Percentiles rank a stretch among this genome's conserved stretches.
Evolutionary conservation across 148 eudicot genomes (phyloP).

Genomic region (Silene conica): DNA sequence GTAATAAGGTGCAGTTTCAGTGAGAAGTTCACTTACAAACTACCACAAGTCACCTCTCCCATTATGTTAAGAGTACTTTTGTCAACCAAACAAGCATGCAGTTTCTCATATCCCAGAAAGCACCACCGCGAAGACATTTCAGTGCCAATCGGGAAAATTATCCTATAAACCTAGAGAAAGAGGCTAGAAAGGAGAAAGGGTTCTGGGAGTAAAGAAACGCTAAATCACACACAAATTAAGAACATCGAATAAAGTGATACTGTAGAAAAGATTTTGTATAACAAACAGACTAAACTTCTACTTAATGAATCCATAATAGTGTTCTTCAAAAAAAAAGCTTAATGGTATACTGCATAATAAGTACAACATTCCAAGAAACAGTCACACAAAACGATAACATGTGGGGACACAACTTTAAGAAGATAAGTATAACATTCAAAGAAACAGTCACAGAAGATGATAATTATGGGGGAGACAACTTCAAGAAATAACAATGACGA

Average conservation of each 20-base stretch:
- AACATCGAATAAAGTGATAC: neutral
- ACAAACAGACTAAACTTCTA: neutral
- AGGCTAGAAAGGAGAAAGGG: neutral
- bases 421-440: neutral
- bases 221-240: neutral
- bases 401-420: slow-evolving; percentile 4
- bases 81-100: neutral
- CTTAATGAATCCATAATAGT: neutral
- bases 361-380: neutral
- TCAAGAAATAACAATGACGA: neutral
- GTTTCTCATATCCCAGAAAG: slow-evolving; percentile 1
- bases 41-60: neutral
- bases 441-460: neutral
- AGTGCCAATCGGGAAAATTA: neutral
- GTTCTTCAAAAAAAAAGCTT: neutral
- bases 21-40: neutral
- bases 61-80: neutral
- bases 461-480: neutral
- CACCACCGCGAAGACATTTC: neutral
- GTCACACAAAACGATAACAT: neutral
- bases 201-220: neutral
- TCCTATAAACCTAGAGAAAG: neutral
- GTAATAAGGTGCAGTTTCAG: neutral
- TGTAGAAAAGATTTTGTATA: neutral
- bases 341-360: neutral